Evolutionary conservation across 2,329 filamentous ascomycete genomes (phyloP).

Genomic region (Ophiostoma sp.): DNA sequence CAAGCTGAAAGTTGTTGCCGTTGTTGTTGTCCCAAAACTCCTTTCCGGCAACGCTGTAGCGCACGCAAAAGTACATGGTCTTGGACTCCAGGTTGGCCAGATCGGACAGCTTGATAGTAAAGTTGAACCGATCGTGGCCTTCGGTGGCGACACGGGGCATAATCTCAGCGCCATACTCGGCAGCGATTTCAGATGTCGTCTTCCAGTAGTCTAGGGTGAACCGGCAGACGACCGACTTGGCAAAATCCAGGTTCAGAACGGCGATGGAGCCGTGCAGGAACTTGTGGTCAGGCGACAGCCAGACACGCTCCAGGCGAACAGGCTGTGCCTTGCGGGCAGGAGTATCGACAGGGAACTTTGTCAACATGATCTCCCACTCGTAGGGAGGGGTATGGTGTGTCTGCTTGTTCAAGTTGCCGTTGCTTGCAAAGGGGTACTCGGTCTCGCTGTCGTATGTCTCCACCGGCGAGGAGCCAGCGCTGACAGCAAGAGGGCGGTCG

Average conservation of each 20-base stretch:
- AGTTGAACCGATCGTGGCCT: slow-evolving; percentile 82
- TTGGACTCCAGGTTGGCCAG: slow-evolving; percentile 87
- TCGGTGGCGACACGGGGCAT: slow-evolving; percentile 56
- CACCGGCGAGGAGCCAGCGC: slow-evolving; percentile 84
- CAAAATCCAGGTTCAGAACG: slow-evolving; percentile 83
- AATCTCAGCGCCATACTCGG: slow-evolving; percentile 80
- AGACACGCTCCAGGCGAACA: slow-evolving; percentile 79
- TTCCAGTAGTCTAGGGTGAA: slow-evolving; percentile 99
- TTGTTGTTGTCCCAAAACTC: slow-evolving; percentile 97
- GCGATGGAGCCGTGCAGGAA: slow-evolving; percentile 75
- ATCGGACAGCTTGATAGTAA: slow-evolving; percentile 88
- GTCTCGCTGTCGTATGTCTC: slow-evolving; percentile 80
- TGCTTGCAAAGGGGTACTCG: slow-evolving; percentile 77
- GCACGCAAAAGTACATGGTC: slow-evolving; percentile 86
- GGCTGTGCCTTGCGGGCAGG: slow-evolving; percentile 58
- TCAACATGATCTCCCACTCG: slow-evolving; percentile 82
- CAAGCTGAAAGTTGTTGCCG: slow-evolving; percentile 82
- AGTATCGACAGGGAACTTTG: slow-evolving; percentile 72
- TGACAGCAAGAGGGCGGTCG: slow-evolving; percentile 91
- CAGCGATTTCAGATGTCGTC: slow-evolving; percentile 88
- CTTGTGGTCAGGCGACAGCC: slow-evolving; percentile 82
- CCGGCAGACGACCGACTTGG: slow-evolving; percentile 81
- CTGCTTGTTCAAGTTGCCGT: slow-evolving; percentile 34
- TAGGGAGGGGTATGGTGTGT: slow-evolving; percentile 47
- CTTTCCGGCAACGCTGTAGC: slow-evolving; percentile 75